Evolutionary conservation across 2,329 filamentous ascomycete species (phyloP), one percentile per base, ranked within the genome.

Genomic region (Aureobasidium mangrovei): DNA sequence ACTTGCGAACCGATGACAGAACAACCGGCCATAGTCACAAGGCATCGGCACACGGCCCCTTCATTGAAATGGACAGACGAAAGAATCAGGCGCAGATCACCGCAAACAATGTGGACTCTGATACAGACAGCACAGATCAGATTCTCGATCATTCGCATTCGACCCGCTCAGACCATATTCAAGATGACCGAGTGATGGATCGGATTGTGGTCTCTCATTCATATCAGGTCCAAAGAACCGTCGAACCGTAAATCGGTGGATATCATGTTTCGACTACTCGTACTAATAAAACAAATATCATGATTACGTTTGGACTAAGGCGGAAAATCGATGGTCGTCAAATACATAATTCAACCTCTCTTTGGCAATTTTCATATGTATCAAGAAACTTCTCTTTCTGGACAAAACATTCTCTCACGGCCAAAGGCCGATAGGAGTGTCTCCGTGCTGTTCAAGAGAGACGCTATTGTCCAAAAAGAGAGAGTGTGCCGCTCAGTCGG

Each of bases 51-150:
- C 24, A 47, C 3, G 53, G 36, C 18, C 41, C 49, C 4, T 53
- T 38, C 4, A 35, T 53, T 27, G 49, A 53, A 9, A 1, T 53
- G 12, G 12, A 32, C 31, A 42, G 29, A 29, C 40, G 42, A 12
- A 54, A 54, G 36, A 47, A 48, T 24, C 10, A 26, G 43, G 43
- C 53, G 10, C 53, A 47, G 18, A 24, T 54, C 4, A 54, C 43
- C 12, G 53, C 44, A 28, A 48, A 54, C 28, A 31, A 48, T n/a
- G 43, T 48, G 18, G 53, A 54, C 27, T 48, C 43, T 5, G 53
- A 54, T 28, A 36, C 33, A 10, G 43, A 54, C 8, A 54, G 53
- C 24, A 48, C 43, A 12, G 43, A 48, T 27, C 39, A 54, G 24
- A 54, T 54, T 24, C 42, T 54, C 12, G 24, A n/a, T 35, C 31